phyloP scores from a whole-genome alignment of 2,329 filamentous ascomycete species.

The Huntiella decipiens region DNA sequence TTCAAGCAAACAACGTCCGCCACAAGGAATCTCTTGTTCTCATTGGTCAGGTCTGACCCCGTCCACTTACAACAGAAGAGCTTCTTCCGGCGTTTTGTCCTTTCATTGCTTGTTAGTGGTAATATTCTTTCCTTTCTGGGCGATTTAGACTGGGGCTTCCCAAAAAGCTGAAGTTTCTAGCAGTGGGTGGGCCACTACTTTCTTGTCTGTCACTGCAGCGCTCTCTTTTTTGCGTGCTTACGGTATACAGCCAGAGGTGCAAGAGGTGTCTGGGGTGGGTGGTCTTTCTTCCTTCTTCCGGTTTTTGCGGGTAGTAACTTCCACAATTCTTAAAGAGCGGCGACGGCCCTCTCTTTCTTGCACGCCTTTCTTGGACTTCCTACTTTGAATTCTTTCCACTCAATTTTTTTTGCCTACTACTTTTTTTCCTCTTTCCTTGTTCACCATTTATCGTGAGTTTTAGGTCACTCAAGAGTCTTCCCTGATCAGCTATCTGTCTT shows the following conservation, averaged over 20 bases:
- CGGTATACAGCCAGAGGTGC: too few species aligned
- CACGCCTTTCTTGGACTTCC: neutral
- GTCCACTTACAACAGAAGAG: neutral
- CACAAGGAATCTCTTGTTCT: too few species aligned
- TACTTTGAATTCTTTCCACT: neutral
- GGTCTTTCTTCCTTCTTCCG: neutral
- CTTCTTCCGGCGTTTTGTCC: neutral
- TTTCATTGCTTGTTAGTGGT: neutral
- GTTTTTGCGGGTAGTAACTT: neutral
- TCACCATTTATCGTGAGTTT: constrained; percentile 9
- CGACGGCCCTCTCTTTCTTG: neutral
- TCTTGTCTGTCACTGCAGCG: constrained; percentile 1
- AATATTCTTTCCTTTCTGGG: neutral
- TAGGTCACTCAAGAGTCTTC: neutral
- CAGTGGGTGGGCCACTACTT: too few species aligned
- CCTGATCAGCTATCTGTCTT: neutral
- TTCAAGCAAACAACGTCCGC: too few species aligned
- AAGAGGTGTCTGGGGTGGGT: neutral
- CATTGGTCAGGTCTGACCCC: too few species aligned
- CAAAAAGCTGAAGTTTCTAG: too few species aligned
- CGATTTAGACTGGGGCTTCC: neutral
- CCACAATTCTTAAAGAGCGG: neutral
- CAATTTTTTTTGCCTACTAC: neutral
- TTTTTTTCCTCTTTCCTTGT: constrained; percentile 6
- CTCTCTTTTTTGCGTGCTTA: constrained; percentile 3